These are phyloP conservation scores for Tuber umbilicatum DNA, from an alignment of 495 filamentous ascomycete species.

Conservation along the genomic window DNA sequence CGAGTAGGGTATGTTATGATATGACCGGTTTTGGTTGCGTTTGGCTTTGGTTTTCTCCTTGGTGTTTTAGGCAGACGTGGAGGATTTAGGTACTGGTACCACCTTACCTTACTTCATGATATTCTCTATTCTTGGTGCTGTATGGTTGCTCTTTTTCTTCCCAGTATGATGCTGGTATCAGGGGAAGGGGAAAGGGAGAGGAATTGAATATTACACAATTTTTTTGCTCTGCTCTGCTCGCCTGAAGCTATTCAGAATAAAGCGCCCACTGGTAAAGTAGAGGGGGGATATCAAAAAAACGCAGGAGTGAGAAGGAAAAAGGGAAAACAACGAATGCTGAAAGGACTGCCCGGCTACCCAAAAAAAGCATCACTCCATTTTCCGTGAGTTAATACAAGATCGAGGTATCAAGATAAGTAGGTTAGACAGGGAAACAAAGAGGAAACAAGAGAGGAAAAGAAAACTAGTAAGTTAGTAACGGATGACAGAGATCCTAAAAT, in stretches of 20 bases:
- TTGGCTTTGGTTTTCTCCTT: neutral
- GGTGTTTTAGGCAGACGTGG: neutral
- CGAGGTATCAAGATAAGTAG: slow-evolving; percentile 36
- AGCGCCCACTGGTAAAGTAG: neutral
- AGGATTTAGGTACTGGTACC: neutral
- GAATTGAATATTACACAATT: neutral
- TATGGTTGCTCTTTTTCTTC: neutral
- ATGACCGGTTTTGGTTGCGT: neutral
- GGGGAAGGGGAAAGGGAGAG: neutral
- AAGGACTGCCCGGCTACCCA: slow-evolving; percentile 1
- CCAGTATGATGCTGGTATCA: neutral
- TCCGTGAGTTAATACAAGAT: slow-evolving; percentile 34
- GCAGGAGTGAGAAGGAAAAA: neutral
- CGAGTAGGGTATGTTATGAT: neutral
- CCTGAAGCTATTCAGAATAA: neutral
- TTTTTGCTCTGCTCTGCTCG: neutral
- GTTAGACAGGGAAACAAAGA: slow-evolving; percentile 31
- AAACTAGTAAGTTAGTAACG: slow-evolving; percentile 31
- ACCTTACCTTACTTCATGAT: neutral
- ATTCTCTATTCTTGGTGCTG: neutral
- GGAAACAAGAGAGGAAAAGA: slow-evolving; percentile 32
- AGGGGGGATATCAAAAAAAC: slow-evolving; percentile 2
- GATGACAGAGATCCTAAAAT: slow-evolving; percentile 18
- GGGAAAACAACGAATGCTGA: neutral
- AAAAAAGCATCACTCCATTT: slow-evolving; percentile 35